Base-by-base conservation (phyloP, 495 filamentous ascomycete genomes). In the Neurospora sp. region DNA sequence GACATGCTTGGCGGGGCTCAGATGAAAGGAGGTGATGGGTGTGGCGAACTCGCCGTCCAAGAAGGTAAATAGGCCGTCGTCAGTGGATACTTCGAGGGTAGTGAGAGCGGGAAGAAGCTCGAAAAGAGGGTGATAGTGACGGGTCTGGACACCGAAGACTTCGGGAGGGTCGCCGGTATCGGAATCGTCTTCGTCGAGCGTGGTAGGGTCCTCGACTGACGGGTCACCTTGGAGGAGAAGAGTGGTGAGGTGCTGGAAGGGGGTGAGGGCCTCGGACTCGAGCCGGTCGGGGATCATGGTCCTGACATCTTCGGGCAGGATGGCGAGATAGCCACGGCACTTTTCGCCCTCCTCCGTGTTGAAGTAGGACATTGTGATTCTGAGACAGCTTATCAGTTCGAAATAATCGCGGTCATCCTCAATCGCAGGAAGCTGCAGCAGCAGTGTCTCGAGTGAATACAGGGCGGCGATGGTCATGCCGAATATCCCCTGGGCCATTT, bases 351-450 rank as follows among this genome's bases (percentile, higher is more conserved):
- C 44, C 0, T 69, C 31, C 40, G 72, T 40, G 42, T 38, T 2
- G 38, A 78, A 71, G 71, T 78, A 71, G n/a, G 73, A 27, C 14
- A 23, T 71, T 42, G 72, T 16, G 6, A n/a, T 27, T 23, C 39
- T 27, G 41, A 77, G 41, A 35, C 72, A 46, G 39, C 6, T 4
- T n/a, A 73, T 62, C 39, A 77, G 39, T n/a, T 59, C 54, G 10
- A 71, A 41, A 74, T 80, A 79, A 12, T 79, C 75, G 3, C n/a
- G 48, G 37, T 80, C 39, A 5, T 80, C 75, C 42, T 77, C 77
- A 42, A 70, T 72, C 20, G 81, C 75, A 44, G 80, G 80, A 1
- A 82, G 75, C 71, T 81, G 77, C 8, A 82, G 71, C 18, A 82
- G 72, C 14, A 78, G 70, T 0, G 78, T 79, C 39, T 81, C 77